Base-by-base conservation (phyloP, 345 rosid species). In the Reutealis trisperma region DNA sequence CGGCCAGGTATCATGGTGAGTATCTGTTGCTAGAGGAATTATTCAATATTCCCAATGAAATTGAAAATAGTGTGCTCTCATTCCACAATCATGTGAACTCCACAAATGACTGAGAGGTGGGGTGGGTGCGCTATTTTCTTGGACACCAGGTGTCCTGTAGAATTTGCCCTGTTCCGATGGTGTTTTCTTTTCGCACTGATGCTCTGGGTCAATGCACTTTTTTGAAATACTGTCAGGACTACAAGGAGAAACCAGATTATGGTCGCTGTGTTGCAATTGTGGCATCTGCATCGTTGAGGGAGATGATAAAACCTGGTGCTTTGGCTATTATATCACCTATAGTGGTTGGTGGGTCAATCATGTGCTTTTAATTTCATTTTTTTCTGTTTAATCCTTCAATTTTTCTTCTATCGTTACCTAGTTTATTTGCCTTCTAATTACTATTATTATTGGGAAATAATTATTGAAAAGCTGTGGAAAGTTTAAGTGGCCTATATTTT, bases 1-100 rank as follows among this genome's bases (percentile, higher is more conserved):
- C 89, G 98, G 85, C 99, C 99, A 72, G 98, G 99, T 75, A 96
- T 96, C 80, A 96, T 96, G 97, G 99, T 93, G 75, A 78, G 93
- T 72, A 65, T 32, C 47, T 27, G 21, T 61, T 77, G 59, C 70
- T 21, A 21, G 16, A 37, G 6, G 49, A 65, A 24, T 14, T 55
- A 22, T 24, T 71, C 1, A 66, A 3, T 44, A 8, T 25, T 42
- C 12, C 41, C n/a, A 70, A 18, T 51, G 22, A 0, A 52, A 45
- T 27, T 25, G 72, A 49, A 47, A 49, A 45, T 14, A 51, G 42
- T 27, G 19, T 14, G 30, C 10, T 9, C 5, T 70, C 42, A 22
- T 11, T 55, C 6, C 25, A 6, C 72, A 47, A 66, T 19, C 41
- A 47, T 27, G 15, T 47, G 24, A 59, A 49, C 41, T 68, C 4